A percentile compares a stretch with the other conserved stretches of the same genome.
These are phyloP conservation scores for Candida tetrigidarum DNA, from an alignment of 1,139 yeast species.

Conservation along the genomic window DNA sequence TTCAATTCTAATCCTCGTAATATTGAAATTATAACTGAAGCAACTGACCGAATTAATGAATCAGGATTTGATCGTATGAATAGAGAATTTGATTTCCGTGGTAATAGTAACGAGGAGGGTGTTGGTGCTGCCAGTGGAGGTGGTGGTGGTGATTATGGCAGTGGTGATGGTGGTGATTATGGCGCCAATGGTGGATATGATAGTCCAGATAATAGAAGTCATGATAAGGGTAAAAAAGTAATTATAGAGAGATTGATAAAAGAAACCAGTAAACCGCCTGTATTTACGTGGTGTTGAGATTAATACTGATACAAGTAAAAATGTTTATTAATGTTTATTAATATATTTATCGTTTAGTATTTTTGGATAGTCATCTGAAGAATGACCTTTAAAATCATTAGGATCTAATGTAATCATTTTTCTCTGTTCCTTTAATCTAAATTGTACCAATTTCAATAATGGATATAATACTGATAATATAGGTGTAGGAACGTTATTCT, in stretches of 20 bases:
- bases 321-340: conserved; percentile 26
- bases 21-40: conserved; percentile 9
- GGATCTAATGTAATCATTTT: conserved; percentile 43
- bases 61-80: conserved; percentile 19
- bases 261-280: conserved; percentile 61
- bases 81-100: conserved; percentile 6
- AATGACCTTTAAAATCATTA: conserved; percentile 28
- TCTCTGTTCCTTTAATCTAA: conserved; percentile 56
- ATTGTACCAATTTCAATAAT: conserved; percentile 62
- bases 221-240: conserved; percentile 43
- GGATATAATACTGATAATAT: conserved; percentile 58
- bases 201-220: conserved; percentile 8
- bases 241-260: conserved; percentile 66
- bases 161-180: conserved; percentile 45
- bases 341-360: conserved; percentile 24
- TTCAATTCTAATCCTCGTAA: conserved; percentile 1
- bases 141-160: conserved; percentile 44
- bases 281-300: conserved; percentile 79
- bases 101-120: too few species aligned
- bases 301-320: too few species aligned
- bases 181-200: background rate
- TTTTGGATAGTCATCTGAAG: conserved; percentile 35
- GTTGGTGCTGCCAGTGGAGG: conserved; percentile 7
- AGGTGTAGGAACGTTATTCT: conserved; percentile 62
- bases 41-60: conserved; percentile 10